Percentiles rank a stretch among this genome's conserved stretches.
These are phyloP conservation scores for Cladorrhinum sp. DNA, from an alignment of 2,329 filamentous ascomycete genomes.

Conservation along the genomic window DNA sequence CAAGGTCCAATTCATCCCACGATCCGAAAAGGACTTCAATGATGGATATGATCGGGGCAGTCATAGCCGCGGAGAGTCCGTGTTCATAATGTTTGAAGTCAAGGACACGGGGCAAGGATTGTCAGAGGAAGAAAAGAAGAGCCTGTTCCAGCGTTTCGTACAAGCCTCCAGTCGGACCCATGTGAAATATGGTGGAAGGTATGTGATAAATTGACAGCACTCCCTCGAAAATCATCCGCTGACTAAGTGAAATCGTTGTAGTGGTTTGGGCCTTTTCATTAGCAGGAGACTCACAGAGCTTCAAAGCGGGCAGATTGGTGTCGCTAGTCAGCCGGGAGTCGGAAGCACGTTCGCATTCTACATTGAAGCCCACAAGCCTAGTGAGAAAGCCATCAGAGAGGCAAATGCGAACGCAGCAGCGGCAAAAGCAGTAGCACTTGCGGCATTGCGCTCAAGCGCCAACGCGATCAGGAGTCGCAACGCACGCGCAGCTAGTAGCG, in stretches of 20 bases:
- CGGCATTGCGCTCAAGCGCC: conserved; percentile 9
- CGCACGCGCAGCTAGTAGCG: conserved; percentile 19
- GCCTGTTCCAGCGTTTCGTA: conserved; percentile 74
- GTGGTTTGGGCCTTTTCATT: conserved; percentile 76
- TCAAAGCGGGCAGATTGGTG: conserved; percentile 76
- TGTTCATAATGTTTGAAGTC: conserved; percentile 70
- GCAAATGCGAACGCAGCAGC: conserved; percentile 39
- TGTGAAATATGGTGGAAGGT: conserved; percentile 70
- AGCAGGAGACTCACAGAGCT: conserved; percentile 75
- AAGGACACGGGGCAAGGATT: conserved; percentile 75
- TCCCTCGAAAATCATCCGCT: not conserved
- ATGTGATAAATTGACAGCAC: not conserved
- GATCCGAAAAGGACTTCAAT: conserved; percentile 36
- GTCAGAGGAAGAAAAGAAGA: conserved; percentile 66
- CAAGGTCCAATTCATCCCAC: conserved; percentile 61
- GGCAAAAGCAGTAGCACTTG: conserved; percentile 29
- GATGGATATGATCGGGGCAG: conserved; percentile 38
- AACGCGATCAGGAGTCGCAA: conserved; percentile 15
- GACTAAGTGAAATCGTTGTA: not conserved
- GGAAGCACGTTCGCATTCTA: conserved; percentile 76
- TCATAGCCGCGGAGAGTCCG: conserved; percentile 41
- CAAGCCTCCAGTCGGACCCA: conserved; percentile 75
- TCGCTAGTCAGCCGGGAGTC: conserved; percentile 64
- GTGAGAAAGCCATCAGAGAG: conserved; percentile 39
- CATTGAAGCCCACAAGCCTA: conserved; percentile 55